These are phyloP conservation scores for Pseudocercospora fuligena DNA, from an alignment of 2,329 filamentous ascomycete species.

Conservation along the genomic window DNA sequence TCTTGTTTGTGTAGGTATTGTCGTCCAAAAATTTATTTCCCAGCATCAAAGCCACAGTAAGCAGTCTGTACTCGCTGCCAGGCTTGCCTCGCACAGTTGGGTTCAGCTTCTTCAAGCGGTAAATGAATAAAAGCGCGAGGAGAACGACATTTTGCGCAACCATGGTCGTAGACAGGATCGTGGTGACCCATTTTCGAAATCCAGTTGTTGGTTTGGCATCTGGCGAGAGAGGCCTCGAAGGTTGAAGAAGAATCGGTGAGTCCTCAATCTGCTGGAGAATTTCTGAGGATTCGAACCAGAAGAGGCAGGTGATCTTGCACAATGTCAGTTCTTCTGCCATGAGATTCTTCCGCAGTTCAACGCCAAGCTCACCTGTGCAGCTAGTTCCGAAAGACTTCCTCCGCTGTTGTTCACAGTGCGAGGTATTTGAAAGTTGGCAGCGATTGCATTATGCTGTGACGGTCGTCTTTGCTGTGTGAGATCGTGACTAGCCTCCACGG, in stretches of 20 bases:
- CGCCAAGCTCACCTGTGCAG: conserved; percentile 68
- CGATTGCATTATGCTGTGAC: conserved; percentile 46
- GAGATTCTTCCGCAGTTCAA: neutral
- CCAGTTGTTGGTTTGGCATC: conserved; percentile 77
- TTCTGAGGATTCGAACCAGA: conserved; percentile 94
- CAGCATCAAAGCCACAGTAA: conserved; percentile 95
- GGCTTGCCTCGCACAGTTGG: conserved; percentile 86
- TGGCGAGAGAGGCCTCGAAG: conserved; percentile 62
- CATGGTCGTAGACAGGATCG: conserved; percentile 89
- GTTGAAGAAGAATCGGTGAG: conserved; percentile 27
- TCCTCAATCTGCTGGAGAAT: conserved; percentile 76
- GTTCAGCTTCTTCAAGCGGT: conserved; percentile 88
- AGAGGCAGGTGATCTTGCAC: conserved; percentile 84
- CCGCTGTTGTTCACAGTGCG: conserved; percentile 74
- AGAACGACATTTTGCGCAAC: conserved; percentile 95
- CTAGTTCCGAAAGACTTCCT: conserved; percentile 80
- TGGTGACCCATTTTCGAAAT: conserved; percentile 93
- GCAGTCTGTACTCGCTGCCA: conserved; percentile 88
- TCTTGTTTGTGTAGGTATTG: conserved; percentile 99
- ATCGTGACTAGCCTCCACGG: conserved; percentile 19
- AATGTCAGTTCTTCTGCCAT: conserved; percentile 14
- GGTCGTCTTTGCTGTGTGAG: conserved; percentile 23
- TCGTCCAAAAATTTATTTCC: conserved; percentile 99
- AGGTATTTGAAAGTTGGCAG: conserved; percentile 69
- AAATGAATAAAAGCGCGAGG: conserved; percentile 88